phyloP scores from a whole-genome alignment of 495 filamentous ascomycete species.

The Penicillium tannophilum region DNA sequence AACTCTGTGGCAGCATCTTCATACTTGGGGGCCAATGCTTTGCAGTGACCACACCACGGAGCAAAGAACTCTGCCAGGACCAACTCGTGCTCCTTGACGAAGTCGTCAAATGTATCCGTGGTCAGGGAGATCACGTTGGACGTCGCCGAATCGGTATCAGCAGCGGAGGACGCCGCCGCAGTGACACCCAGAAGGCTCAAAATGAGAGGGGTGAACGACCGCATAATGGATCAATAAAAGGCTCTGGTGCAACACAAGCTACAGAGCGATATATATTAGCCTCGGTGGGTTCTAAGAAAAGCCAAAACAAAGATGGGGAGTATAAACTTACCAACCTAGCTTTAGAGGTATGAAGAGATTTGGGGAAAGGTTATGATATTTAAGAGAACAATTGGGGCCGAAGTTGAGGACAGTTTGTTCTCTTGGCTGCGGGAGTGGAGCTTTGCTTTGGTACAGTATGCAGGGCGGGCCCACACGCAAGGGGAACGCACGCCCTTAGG shows the following conservation, averaged over 20 bases:
- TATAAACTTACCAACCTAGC: neutral
- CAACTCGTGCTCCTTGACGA: constrained; percentile 81
- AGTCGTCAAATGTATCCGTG: constrained; percentile 81
- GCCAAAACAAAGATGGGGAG: neutral
- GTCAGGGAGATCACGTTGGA: constrained; percentile 76
- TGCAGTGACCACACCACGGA: constrained; percentile 99
- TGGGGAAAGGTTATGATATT: constrained; percentile 2
- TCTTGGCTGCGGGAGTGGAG: constrained; percentile 35
- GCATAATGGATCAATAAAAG: constrained; percentile 48
- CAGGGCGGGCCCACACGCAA: constrained; percentile 19
- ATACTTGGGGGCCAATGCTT: constrained; percentile 87
- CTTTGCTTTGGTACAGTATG: constrained; percentile 15
- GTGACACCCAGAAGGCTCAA: constrained; percentile 62
- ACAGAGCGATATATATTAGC: neutral
- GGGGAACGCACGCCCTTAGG: constrained; percentile 11
- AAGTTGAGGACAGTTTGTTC: constrained; percentile 55
- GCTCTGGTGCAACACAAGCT: constrained; percentile 16
- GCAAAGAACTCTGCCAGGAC: constrained; percentile 98
- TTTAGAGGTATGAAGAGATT: neutral
- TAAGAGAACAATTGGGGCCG: constrained; percentile 16
- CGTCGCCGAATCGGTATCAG: constrained; percentile 53
- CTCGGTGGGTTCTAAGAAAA: neutral
- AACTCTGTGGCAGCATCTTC: constrained; percentile 90
- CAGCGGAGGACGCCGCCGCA: constrained; percentile 60
- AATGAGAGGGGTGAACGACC: constrained; percentile 56